Evolutionary conservation across 495 filamentous ascomycete species (phyloP), one percentile per base, ranked within the genome.

Genomic region (Xylaria palmicola): DNA sequence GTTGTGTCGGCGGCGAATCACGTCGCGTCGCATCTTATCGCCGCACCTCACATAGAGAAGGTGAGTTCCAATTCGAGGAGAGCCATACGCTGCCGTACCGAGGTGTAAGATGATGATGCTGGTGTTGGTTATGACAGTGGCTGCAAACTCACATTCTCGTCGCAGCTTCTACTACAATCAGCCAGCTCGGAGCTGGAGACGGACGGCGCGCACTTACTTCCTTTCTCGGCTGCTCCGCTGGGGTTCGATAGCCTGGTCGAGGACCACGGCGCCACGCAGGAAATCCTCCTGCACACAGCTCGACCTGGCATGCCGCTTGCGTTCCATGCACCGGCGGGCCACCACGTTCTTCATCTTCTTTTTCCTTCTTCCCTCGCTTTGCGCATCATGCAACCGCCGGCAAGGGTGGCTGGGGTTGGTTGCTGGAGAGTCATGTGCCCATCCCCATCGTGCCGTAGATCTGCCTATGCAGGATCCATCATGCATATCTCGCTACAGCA

Each of bases 401-500:
- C 17, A 29, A 27, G 4, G 22, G 0, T 9, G 7, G 24, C 29
- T 34, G 36, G 51, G 13, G 29, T 39, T 3, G 37, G 12, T n/a
- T n/a, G n/a, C n/a, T n/a, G n/a, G n/a, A n/a, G n/a, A 26, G 39
- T 56, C 53, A 56, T 56, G 53, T 56, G 26, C 20, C 32, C 13
- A 39, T 44, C 3, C 17, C 37, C 30, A 17, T 27, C 34, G 39
- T 26, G 32, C 50, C 34, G 53, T 56, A 44, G 53, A 56, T 56
- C 53, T 22, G n/a, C 37, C 37, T 44, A 43, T 56, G 53, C 39
- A 56, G 53, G 53, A 56, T 44, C 53, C 30, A 56, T 22, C 53
- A 32, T 56, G 53, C 39, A 56, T 36, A 36, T 26, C 4, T 56
- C 53, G 10, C 37, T 26, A 44, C 32, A 22, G 53, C 39, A 56